Percentiles rank a stretch among this genome's conserved stretches.
Conservation (phyloP, 78 protist genomes). For the Dictyostelium brefeldianum region DNA sequence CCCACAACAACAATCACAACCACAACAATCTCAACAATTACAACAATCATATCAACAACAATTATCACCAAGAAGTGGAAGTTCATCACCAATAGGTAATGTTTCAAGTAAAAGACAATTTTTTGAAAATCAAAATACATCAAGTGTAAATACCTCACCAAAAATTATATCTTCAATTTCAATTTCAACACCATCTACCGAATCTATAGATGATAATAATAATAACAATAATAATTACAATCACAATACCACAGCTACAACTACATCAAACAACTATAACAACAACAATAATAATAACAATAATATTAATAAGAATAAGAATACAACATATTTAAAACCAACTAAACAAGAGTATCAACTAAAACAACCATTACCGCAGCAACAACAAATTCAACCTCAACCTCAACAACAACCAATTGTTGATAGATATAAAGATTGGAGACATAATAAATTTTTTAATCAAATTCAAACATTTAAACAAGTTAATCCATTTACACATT, state of each 20-base stretch:
- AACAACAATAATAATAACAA: no score
- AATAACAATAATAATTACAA: no score
- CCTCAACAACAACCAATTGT: neutral
- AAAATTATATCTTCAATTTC: neutral
- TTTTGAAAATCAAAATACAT: conserved; percentile 19
- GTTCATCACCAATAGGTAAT: neutral
- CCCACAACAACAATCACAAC: neutral
- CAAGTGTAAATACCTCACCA: neutral
- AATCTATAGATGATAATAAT: no score
- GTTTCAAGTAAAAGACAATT: conserved; percentile 25
- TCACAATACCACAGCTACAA: no score
- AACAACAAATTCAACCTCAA: neutral
- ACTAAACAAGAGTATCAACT: no score
- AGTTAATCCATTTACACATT: neutral
- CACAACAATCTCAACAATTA: neutral
- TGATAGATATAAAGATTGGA: conserved; percentile 70
- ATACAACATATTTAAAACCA: no score
- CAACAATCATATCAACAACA: neutral
- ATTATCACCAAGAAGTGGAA: neutral
- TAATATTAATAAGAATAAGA: no score
- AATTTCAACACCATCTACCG: neutral
- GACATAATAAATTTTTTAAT: conserved; percentile 66
- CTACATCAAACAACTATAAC: no score
- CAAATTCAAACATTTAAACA: conserved; percentile 60
- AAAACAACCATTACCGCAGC: no score